phyloP scores from a whole-genome alignment of 495 filamentous ascomycete genomes.

The Aspergillus cavernicola region DNA sequence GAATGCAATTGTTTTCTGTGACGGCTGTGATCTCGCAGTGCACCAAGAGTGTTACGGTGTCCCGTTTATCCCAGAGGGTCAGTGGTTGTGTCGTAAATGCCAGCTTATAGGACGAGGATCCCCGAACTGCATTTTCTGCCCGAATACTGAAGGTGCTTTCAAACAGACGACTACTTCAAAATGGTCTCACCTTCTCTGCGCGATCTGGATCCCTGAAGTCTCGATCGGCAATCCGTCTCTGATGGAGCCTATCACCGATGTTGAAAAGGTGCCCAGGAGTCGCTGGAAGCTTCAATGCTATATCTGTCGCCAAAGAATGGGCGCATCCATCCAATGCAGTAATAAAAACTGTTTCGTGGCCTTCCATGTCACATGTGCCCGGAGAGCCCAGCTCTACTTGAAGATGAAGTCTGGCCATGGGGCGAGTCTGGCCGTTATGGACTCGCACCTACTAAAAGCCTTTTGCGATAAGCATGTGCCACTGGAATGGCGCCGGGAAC shows the following conservation, averaged over 20 bases:
- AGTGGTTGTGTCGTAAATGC: slow-evolving; percentile 98
- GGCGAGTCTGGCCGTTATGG: slow-evolving; percentile 69
- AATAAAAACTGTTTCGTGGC: slow-evolving; percentile 96
- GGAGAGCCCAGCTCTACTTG: slow-evolving; percentile 80
- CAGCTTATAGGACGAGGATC: slow-evolving; percentile 89
- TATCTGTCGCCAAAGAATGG: slow-evolving; percentile 96
- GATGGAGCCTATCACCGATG: slow-evolving; percentile 97
- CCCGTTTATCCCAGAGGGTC: slow-evolving; percentile 96
- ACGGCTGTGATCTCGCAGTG: slow-evolving; percentile 95
- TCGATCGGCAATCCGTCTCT: slow-evolving; percentile 92
- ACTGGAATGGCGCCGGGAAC: slow-evolving; percentile 79
- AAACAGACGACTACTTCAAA: slow-evolving; percentile 94
- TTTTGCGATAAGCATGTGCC: slow-evolving; percentile 97
- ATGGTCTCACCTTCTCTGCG: slow-evolving; percentile 95
- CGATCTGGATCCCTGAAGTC: slow-evolving; percentile 98
- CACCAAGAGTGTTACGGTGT: slow-evolving; percentile 99
- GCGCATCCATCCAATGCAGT: slow-evolving; percentile 95
- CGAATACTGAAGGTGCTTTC: slow-evolving; percentile 95
- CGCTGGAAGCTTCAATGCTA: slow-evolving; percentile 95
- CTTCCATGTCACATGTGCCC: slow-evolving; percentile 97
- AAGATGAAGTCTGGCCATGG: slow-evolving; percentile 95
- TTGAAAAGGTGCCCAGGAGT: slow-evolving; percentile 91
- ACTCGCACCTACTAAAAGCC: slow-evolving; percentile 86
- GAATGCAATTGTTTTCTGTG: slow-evolving; percentile 99
- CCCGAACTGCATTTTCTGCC: slow-evolving; percentile 96